phyloP scores from a whole-genome alignment of 1,139 yeast genomes.

The Hansenula sp. region DNA sequence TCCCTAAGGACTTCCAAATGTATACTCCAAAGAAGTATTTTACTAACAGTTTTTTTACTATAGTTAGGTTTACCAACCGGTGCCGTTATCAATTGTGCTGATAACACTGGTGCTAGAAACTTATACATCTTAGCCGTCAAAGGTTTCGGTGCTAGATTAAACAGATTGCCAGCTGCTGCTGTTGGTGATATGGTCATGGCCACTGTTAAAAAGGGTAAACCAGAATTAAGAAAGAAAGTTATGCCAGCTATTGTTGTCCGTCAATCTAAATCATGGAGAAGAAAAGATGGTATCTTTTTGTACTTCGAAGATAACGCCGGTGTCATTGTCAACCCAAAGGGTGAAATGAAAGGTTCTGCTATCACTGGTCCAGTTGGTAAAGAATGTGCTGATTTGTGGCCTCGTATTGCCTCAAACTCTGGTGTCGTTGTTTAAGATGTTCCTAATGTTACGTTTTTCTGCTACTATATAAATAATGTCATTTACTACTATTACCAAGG shows the following conservation, averaged over 20 bases:
- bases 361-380: constrained; percentile 99
- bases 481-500: constrained; percentile 13
- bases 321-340: constrained; percentile 99
- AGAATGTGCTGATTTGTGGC: constrained; percentile 99
- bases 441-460: constrained; percentile 9
- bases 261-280: constrained; percentile 99
- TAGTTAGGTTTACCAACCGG: constrained; percentile 99
- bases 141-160: constrained; percentile 99
- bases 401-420: constrained; percentile 99
- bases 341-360: constrained; percentile 99
- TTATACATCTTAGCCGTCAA: constrained; percentile 98
- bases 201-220: constrained; percentile 99
- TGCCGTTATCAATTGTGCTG: constrained; percentile 99
- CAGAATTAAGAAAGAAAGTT: constrained; percentile 99
- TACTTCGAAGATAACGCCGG: constrained; percentile 99
- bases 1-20: too few species aligned
- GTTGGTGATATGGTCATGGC: constrained; percentile 99
- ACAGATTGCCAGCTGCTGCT: constrained; percentile 99
- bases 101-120: constrained; percentile 99
- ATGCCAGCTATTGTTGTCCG: constrained; percentile 99
- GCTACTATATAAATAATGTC: constrained; percentile 22
- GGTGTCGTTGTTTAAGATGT: constrained; percentile 94
- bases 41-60: constrained; percentile 30
- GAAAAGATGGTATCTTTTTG: constrained; percentile 99
- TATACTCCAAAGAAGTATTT: not conserved